phyloP scores from a whole-genome alignment of 495 filamentous ascomycete species.

The Aspergillus homomorphus region DNA sequence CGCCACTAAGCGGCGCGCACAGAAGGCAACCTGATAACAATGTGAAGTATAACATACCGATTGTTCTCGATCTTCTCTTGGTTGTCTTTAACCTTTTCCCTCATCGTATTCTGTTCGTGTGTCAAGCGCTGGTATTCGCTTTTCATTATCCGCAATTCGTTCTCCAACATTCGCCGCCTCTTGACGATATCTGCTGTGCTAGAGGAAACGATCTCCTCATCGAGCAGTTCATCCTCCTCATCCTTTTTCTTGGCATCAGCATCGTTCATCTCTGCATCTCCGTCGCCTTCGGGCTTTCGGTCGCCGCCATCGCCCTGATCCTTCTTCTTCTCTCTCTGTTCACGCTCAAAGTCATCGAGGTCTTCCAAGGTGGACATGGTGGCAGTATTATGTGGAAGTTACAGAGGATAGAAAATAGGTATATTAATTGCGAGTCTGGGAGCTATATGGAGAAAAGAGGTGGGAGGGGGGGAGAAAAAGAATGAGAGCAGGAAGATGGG shows the following conservation, averaged over 20 bases:
- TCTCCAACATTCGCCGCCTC: slow-evolving; percentile 82
- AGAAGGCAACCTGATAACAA: slow-evolving; percentile 3
- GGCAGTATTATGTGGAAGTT: slow-evolving; percentile 7
- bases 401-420: neutral
- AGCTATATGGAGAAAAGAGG: slow-evolving; percentile 4
- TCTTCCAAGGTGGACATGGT: slow-evolving; percentile 85
- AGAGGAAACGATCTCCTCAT: slow-evolving; percentile 84
- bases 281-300: slow-evolving; percentile 58
- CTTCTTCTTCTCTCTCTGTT: slow-evolving; percentile 72
- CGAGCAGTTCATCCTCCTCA: slow-evolving; percentile 74
- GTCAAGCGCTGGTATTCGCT: slow-evolving; percentile 92
- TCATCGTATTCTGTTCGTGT: slow-evolving; percentile 92
- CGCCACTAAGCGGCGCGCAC: neutral
- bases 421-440: neutral
- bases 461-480: slow-evolving; percentile 6
- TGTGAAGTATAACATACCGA: slow-evolving; percentile 54
- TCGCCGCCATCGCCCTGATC: slow-evolving; percentile 42
- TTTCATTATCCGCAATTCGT: slow-evolving; percentile 97
- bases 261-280: slow-evolving; percentile 87
- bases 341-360: slow-evolving; percentile 74
- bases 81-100: slow-evolving; percentile 98
- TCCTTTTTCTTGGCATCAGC: slow-evolving; percentile 68
- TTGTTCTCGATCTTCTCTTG: slow-evolving; percentile 99
- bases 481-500: slow-evolving; percentile 15
- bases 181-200: slow-evolving; percentile 93